These are phyloP conservation scores for Pyrenophora teres DNA, from an alignment of 2,329 filamentous ascomycete species.

Conservation along the genomic window DNA sequence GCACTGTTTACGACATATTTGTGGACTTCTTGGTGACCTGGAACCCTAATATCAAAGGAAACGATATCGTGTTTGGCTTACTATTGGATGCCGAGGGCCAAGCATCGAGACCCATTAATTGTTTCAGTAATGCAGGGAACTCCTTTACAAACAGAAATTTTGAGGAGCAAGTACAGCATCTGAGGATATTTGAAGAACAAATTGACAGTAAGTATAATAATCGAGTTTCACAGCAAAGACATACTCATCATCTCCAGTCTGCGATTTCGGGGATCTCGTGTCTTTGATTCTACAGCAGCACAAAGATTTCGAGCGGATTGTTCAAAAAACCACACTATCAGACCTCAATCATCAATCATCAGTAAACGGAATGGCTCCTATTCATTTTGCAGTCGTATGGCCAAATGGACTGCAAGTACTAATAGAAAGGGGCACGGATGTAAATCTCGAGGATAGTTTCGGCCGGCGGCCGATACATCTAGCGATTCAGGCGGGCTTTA, in stretches of 20 bases:
- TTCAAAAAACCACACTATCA: neutral
- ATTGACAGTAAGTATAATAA: neutral
- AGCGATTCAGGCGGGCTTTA: neutral
- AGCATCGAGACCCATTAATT: too few relatives aligned
- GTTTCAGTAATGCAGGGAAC: too few relatives aligned
- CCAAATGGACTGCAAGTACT: neutral
- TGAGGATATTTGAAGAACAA: neutral
- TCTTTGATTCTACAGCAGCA: neutral
- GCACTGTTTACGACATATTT: too few relatives aligned
- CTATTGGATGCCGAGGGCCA: too few relatives aligned
- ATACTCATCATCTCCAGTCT: neutral
- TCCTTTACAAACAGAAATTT: too few relatives aligned
- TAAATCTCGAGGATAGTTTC: neutral
- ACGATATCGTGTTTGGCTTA: too few relatives aligned
- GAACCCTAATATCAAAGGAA: too few relatives aligned
- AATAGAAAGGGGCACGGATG: neutral
- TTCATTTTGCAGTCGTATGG: neutral
- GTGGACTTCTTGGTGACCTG: too few relatives aligned
- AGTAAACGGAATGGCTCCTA: neutral
- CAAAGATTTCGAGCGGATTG: neutral
- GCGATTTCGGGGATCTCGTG: neutral
- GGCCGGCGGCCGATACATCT: neutral
- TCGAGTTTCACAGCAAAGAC: neutral
- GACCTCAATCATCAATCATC: neutral
- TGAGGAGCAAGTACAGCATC: too few relatives aligned